Percentiles rank a stretch among this genome's conserved stretches.
phyloP scores from a whole-genome alignment of 371 early-diverging fungal genomes.

The Mucor sp. region DNA sequence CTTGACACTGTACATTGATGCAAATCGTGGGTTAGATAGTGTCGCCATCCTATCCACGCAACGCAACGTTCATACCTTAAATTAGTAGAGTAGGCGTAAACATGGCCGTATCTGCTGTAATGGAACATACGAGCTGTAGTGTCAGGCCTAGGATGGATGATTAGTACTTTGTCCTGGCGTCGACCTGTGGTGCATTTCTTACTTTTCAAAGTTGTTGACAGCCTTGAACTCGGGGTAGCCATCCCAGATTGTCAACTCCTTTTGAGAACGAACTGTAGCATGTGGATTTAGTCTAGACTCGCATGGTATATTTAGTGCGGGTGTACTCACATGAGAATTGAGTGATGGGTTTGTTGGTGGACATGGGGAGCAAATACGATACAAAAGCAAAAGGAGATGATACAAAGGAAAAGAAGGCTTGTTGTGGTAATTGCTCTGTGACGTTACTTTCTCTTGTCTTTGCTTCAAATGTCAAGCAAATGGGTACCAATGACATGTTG shows the following conservation, averaged over 20 bases:
- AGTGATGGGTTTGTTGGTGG: constrained; percentile 32
- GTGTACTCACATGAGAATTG: constrained; percentile 58
- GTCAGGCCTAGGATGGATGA: constrained; percentile 46
- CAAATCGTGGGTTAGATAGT: not conserved
- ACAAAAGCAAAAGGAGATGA: not conserved
- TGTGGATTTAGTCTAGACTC: not conserved
- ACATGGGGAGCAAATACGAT: constrained; percentile 22
- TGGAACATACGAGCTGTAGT: constrained; percentile 68
- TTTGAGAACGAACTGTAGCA: constrained; percentile 62
- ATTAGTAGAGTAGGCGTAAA: constrained; percentile 75
- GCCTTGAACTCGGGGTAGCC: constrained; percentile 62
- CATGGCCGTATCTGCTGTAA: constrained; percentile 84
- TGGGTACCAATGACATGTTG: too few relatives aligned
- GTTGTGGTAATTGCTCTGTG: not conserved
- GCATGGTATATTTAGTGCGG: not conserved
- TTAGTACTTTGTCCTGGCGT: not conserved
- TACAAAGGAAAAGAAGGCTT: not conserved
- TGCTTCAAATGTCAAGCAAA: not conserved
- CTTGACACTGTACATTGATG: constrained; percentile 55
- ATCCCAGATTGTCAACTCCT: constrained; percentile 64
- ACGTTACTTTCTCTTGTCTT: not conserved
- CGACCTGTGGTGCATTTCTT: constrained; percentile 6
- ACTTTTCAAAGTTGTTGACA: constrained; percentile 55
- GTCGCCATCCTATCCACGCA: not conserved
- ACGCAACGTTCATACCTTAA: constrained; percentile 52